Base-by-base conservation (phyloP, 352 stramenopile species). In the Pythium aphanidermatum region DNA sequence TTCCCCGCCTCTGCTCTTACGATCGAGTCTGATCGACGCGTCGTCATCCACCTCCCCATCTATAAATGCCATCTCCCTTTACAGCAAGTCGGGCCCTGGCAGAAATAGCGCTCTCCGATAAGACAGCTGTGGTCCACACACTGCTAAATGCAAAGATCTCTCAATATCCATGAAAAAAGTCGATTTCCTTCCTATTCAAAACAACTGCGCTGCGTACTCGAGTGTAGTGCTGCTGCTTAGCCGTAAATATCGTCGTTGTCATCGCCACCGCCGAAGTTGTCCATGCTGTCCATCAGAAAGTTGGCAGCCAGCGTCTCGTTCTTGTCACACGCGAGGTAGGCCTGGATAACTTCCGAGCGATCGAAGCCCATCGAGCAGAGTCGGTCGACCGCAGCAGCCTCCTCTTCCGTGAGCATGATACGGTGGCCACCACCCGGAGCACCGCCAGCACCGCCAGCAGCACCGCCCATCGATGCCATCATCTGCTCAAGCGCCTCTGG, bases 271-370 rank as follows among this genome's bases (percentile, higher is more conserved):
- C 74, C 78, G 61, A 49, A 72, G 54, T 83, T 63, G 65, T 68
- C 68, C 67, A 79, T 77, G 60, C 73, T 92, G 71, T 98, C 95
- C 84, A 99, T 98, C 51, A 99, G 77, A 45, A 99, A 96, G 74
- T 99, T 99, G 20, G 97, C 97, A 13, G 97, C 96, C 58, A 99
- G 77, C 37, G 92, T 95, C 70, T 99, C 94, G 70, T 99, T 99
- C 83, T 99, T 99, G 82, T 99, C 97, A 62, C 97, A 99, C 28
- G 95, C 95, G 55, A 99, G 71, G 81, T 98, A 99, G 38, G 96
- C 96, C 73, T 99, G 95, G 47, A 97, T 87, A 16, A 91, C 95
- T 58, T 98, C 89, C 24, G 91, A 71, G 57, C 82, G 85, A 38
- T 92, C 74, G 55, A 96, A 96, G 16, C 87, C 85, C 63, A 97